Conservation (phyloP, 108 stramenopile genomes). For the Licmophora abbreviata region DNA sequence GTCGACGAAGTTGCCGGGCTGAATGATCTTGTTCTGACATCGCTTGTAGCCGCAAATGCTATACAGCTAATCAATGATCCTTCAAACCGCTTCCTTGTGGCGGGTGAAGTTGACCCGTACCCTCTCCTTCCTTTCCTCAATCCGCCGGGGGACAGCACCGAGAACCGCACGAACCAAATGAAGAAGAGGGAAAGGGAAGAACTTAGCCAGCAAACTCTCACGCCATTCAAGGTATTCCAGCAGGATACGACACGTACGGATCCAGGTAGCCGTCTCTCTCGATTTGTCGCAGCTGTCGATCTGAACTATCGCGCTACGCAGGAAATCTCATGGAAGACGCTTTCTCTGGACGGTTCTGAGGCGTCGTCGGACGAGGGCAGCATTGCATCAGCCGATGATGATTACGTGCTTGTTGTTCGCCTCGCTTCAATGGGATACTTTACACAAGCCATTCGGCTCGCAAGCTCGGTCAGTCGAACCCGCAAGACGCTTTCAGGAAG, state of each 20-base stretch:
- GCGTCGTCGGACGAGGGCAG: too few species aligned
- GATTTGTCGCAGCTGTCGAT: slow-evolving; percentile 41
- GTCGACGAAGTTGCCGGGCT: slow-evolving; percentile 38
- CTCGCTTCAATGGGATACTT: too few species aligned
- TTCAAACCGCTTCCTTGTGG: slow-evolving; percentile 20
- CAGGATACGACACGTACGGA: too few species aligned
- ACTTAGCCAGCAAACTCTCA: too few species aligned
- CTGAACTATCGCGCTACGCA: slow-evolving; percentile 40
- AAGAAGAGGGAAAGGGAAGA: neutral
- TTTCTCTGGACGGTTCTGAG: slow-evolving; percentile 44
- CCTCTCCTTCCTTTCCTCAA: slow-evolving; percentile 1
- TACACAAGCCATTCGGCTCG: slow-evolving; percentile 49
- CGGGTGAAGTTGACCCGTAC: slow-evolving; percentile 20
- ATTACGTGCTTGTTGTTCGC: too few species aligned
- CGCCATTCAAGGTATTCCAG: too few species aligned
- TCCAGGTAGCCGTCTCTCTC: slow-evolving; percentile 18
- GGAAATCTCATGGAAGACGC: slow-evolving; percentile 37
- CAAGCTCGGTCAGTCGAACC: slow-evolving; percentile 25
- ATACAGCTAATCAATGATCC: slow-evolving; percentile 40
- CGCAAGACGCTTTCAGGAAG: slow-evolving; percentile 10
- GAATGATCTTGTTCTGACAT: slow-evolving; percentile 43
- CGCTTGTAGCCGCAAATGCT: slow-evolving; percentile 39
- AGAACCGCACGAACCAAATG: neutral
- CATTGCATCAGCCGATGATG: too few species aligned
- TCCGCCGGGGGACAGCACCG: neutral